phyloP scores from a whole-genome alignment of 2,329 filamentous ascomycete species.

The Fusarium chlamydosporum region DNA sequence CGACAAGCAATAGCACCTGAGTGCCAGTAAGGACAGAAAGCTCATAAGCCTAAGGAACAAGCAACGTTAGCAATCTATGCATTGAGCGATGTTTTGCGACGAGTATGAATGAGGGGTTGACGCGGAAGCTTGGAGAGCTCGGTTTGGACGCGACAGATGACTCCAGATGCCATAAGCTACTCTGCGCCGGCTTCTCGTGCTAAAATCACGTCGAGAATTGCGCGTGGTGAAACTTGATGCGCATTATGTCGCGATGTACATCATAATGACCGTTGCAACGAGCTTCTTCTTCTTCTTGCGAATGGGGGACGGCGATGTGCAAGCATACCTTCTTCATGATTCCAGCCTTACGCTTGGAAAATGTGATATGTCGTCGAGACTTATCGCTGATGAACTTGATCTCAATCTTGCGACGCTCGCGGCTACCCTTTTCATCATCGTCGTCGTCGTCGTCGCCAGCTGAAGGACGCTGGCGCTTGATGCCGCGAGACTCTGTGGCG shows the following conservation, averaged over 20 bases:
- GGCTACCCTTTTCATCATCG: slow-evolving; percentile 96
- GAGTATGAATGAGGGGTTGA: not conserved
- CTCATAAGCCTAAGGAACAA: slow-evolving; percentile 83
- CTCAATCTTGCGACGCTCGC: slow-evolving; percentile 99
- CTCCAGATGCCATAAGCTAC: not conserved
- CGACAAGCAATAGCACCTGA: slow-evolving; percentile 94
- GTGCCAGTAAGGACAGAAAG: slow-evolving; percentile 97
- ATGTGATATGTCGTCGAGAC: slow-evolving; percentile 98
- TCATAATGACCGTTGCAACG: slow-evolving; percentile 5
- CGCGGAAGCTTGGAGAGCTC: slow-evolving; percentile 13
- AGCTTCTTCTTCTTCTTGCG: slow-evolving; percentile 16
- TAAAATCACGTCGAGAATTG: not conserved
- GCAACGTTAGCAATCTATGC: slow-evolving; percentile 40
- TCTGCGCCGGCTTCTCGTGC: not conserved
- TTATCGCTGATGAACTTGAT: slow-evolving; percentile 99
- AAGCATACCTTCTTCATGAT: slow-evolving; percentile 99
- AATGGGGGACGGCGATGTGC: not conserved
- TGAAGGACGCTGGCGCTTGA: slow-evolving; percentile 89
- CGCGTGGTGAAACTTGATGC: slow-evolving; percentile 11
- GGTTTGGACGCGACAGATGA: slow-evolving; percentile 28
- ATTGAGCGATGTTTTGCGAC: slow-evolving; percentile 4
- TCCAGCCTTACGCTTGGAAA: slow-evolving; percentile 99
- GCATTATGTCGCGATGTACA: not conserved
- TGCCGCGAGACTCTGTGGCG: slow-evolving; percentile 80
- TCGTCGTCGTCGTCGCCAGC: slow-evolving; percentile 95